These are phyloP conservation scores for Nicotiana benthamiana DNA, from an alignment of 257 asterid species.

Conservation along the genomic window DNA sequence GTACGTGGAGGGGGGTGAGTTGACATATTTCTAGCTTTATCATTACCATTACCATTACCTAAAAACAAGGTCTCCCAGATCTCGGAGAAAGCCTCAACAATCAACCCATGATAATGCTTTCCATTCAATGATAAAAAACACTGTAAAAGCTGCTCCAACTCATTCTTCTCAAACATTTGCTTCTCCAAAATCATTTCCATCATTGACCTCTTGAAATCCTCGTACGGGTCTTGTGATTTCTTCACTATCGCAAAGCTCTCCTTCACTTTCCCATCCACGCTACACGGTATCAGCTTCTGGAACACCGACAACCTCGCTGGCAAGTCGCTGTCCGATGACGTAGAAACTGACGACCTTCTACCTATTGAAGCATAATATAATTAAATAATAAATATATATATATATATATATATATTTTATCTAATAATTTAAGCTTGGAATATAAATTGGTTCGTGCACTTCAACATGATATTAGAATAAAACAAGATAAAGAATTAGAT, in stretches of 20 bases:
- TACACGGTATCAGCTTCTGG: conserved; percentile 59
- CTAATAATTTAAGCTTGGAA: no score
- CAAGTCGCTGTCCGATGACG: conserved; percentile 24
- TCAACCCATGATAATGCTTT: conserved; percentile 47
- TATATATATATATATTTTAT: no score
- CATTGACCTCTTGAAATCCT: conserved; percentile 85
- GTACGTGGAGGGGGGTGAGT: conserved; percentile 5
- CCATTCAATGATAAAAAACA: conserved; percentile 76
- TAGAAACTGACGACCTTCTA: conserved; percentile 8
- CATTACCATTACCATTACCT: background rate
- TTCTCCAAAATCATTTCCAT: conserved; percentile 88
- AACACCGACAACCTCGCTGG: conserved; percentile 73
- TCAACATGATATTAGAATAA: no score
- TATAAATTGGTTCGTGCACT: no score
- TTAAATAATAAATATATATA: background rate
- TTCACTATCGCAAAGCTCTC: conserved; percentile 87
- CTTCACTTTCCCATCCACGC: conserved; percentile 71
- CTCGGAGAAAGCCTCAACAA: conserved; percentile 57
- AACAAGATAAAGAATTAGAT: no score
- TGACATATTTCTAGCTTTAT: conserved; percentile 9
- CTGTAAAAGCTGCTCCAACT: conserved; percentile 66
- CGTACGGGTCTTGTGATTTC: conserved; percentile 68
- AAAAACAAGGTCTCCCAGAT: conserved; percentile 58
- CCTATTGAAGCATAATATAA: background rate
- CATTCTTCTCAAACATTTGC: conserved; percentile 57